phyloP scores from a whole-genome alignment of 176 grass and related monocot genomes.

The Hsuehochloa calcarea region DNA sequence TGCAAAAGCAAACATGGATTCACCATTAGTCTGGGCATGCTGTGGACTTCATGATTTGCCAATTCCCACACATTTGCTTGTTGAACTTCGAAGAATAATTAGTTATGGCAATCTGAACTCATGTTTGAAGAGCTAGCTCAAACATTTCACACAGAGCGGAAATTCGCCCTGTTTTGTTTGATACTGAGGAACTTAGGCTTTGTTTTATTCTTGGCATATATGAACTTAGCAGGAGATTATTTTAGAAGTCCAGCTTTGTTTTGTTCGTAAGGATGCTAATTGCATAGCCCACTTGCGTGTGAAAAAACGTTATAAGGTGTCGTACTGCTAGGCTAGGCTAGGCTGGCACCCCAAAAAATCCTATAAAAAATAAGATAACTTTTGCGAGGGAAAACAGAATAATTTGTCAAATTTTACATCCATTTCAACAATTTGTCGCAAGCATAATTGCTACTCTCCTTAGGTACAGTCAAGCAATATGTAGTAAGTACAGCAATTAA shows the following conservation, averaged over 20 bases:
- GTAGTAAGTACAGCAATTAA: not conserved
- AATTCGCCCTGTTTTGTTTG: not conserved
- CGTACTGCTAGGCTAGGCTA: no score
- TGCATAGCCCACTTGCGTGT: not conserved
- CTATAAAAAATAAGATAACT: no score
- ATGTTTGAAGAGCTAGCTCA: not conserved
- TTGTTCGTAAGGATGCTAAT: not conserved
- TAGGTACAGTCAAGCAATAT: not conserved
- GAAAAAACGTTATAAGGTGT: not conserved
- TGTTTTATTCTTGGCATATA: not conserved
- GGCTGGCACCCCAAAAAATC: no score
- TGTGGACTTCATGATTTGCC: not conserved
- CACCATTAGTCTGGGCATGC: not conserved
- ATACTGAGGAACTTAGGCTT: not conserved
- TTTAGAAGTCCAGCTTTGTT: not conserved
- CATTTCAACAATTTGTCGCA: not conserved
- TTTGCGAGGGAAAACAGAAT: no score
- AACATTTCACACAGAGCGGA: not conserved
- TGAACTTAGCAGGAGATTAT: not conserved
- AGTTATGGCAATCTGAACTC: not conserved
- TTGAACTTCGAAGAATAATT: not conserved
- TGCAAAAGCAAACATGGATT: not conserved
- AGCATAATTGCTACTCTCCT: not conserved
- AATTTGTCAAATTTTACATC: not conserved
- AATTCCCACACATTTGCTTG: constrained; percentile 12